Evolutionary conservation across 2,329 filamentous ascomycete genomes (phyloP), one percentile per base, ranked within the genome.

Genomic region (Fusarium camptoceras): DNA sequence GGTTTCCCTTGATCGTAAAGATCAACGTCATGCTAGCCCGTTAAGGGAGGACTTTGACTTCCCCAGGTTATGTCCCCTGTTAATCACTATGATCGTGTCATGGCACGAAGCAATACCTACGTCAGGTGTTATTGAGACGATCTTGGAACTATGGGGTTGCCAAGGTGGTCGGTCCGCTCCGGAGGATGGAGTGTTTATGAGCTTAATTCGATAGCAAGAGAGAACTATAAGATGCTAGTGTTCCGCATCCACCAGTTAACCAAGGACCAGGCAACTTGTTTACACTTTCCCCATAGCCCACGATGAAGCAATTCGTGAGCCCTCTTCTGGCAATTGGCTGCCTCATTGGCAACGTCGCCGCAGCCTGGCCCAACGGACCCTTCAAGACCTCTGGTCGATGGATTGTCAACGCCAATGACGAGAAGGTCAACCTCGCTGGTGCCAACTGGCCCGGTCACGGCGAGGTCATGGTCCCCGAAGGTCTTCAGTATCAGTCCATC

Each of bases 391-490:
- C 25, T 0, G 84, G 81, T 2, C 77, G 82, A 4, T 81, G 80
- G 72, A 83, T 86, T 51, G 78, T 80, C 44, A 81, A 85, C 39
- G 74, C 80, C 4, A 81, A 61, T 5, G 51, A 42, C 5, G 66
- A 69, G 1, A 55, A 79, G 34, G 77, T 88, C 34, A 84, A 81
- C 9, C 84, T 86, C 58, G 87, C 85, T 6, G 88, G 88, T 0
- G 83, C 83, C 15, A 91, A 91, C 70, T 91, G 88, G 88, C 87
- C 88, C 0, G 88, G 87, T 1, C 84, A 86, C 18, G 84, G 83
- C 46, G 87, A 89, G 46, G 83, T 85, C n/a, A 90, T 91, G 88
- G 82, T 91, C 1, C 88, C 88, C 0, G 88, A 91, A 68, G 89
- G 89, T 6, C 81, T 91, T 4, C 87, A 89, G 74, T 89, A 89